Percentiles rank a stretch among this genome's conserved stretches.
Evolutionary conservation across 192 early-diverging fungal genomes (phyloP).

Genomic region (Martensiomyces pterosporus): DNA sequence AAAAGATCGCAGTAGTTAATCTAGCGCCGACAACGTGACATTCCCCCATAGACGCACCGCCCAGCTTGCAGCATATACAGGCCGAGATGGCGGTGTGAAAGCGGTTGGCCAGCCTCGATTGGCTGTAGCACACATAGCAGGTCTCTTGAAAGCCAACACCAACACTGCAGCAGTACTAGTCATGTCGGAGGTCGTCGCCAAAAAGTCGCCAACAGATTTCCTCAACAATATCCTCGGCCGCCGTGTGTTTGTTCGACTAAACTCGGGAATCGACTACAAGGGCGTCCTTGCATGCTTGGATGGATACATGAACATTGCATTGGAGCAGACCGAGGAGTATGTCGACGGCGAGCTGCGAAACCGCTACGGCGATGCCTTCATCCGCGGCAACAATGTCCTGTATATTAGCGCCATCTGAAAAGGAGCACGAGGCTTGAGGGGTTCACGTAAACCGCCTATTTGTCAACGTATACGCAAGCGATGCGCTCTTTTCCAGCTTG

Average conservation of each 20-base stretch:
- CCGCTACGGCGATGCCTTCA: conserved; percentile 92
- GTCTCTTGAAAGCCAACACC: conserved; percentile 8
- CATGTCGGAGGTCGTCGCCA: conserved; percentile 12
- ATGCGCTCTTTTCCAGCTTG: too few species aligned
- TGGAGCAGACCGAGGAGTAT: conserved; percentile 95
- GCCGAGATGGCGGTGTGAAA: too few species aligned
- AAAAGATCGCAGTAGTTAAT: too few species aligned
- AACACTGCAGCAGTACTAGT: conserved; percentile 4
- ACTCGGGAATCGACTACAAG: conserved; percentile 94
- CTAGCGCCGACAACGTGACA: too few species aligned
- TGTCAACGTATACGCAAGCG: too few species aligned
- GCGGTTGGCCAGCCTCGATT: too few species aligned
- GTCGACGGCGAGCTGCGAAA: conserved; percentile 92
- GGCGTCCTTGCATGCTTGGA: conserved; percentile 90
- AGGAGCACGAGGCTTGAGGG: too few species aligned
- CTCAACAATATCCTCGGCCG: conserved; percentile 78
- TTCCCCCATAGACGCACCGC: too few species aligned
- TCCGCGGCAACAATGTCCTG: conserved; percentile 91
- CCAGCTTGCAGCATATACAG: too few species aligned
- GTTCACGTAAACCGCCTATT: too few species aligned
- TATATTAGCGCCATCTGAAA: conserved; percentile 58
- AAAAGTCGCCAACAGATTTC: conserved; percentile 83
- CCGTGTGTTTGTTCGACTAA: conserved; percentile 86
- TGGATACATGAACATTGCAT: conserved; percentile 96
- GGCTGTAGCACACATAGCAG: neutral